Percentiles rank a stretch among this genome's conserved stretches.
Evolutionary conservation across 345 rosid species (phyloP).

Genomic region (Fremontodendron californicum): DNA sequence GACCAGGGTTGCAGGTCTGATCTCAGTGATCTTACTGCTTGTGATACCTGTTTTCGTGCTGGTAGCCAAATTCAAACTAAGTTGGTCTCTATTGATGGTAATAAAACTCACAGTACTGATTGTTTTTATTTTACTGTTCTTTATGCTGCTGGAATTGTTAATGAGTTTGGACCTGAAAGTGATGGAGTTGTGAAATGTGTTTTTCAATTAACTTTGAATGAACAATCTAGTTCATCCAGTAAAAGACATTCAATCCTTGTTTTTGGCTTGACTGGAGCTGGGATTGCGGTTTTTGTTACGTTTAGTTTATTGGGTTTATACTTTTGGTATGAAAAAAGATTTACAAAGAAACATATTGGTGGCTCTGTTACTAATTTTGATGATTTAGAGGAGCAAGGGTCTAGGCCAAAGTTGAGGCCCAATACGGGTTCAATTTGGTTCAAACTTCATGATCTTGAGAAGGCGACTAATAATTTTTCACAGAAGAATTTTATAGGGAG

Average conservation of each 20-base stretch:
- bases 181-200: constrained; percentile 57
- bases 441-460: constrained; percentile 73
- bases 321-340: constrained; percentile 45
- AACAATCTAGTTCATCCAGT: constrained; percentile 23
- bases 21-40: constrained; percentile 47
- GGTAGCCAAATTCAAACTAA: constrained; percentile 42
- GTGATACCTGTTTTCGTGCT: constrained; percentile 63
- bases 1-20: constrained; percentile 62
- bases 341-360: constrained; percentile 24
- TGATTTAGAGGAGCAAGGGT: constrained; percentile 43
- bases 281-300: constrained; percentile 45
- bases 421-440: constrained; percentile 90
- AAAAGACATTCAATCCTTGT: constrained; percentile 42
- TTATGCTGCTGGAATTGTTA: constrained; percentile 79
- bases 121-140: constrained; percentile 63
- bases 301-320: constrained; percentile 55
- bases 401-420: constrained; percentile 63
- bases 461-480: constrained; percentile 70
- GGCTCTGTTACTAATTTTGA: constrained; percentile 8
- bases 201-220: constrained; percentile 43
- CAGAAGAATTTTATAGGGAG: constrained; percentile 75
- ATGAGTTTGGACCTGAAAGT: constrained; percentile 73
- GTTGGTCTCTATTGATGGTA: constrained; percentile 47
- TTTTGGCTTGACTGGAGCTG: constrained; percentile 64
- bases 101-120: constrained; percentile 31